Percentiles rank a stretch among this genome's conserved stretches.
These are phyloP conservation scores for Ceratopteris richardii DNA, from an alignment of 75 land plant genomes.

Conservation along the genomic window DNA sequence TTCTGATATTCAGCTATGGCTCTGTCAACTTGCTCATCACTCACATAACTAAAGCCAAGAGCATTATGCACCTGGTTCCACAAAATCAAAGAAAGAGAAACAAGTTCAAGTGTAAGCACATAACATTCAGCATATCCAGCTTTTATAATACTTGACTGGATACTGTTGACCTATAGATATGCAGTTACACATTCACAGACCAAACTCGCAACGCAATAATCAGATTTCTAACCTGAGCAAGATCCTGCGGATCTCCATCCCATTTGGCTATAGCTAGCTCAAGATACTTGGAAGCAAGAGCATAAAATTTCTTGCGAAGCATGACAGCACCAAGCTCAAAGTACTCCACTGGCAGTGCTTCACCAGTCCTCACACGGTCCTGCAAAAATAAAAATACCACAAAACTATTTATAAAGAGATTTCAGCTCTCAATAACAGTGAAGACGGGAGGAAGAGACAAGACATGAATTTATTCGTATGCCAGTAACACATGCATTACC, in stretches of 20 bases:
- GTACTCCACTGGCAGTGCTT: slow-evolving; percentile 70
- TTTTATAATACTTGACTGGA: no score
- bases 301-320: slow-evolving; percentile 90
- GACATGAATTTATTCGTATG: background rate
- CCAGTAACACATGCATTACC: no score
- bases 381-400: slow-evolving; percentile 13
- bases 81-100: slow-evolving; percentile 4
- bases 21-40: slow-evolving; percentile 70
- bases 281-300: slow-evolving; percentile 77
- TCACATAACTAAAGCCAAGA: slow-evolving; percentile 78
- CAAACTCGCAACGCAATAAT: no score
- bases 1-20: slow-evolving; percentile 76
- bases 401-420: background rate
- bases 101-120: background rate
- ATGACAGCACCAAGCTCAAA: slow-evolving; percentile 98
- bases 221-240: slow-evolving; percentile 68
- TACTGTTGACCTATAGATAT: no score
- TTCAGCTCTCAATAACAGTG: background rate
- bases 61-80: slow-evolving; percentile 91
- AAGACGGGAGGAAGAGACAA: background rate
- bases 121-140: no score
- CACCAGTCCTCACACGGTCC: slow-evolving; percentile 98
- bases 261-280: slow-evolving; percentile 89
- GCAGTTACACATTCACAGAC: no score
- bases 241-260: slow-evolving; percentile 96